Evolutionary conservation across 192 early-diverging fungal genomes (phyloP), one percentile per base, ranked within the genome.

Genomic region (Entophlyctis luteolus): DNA sequence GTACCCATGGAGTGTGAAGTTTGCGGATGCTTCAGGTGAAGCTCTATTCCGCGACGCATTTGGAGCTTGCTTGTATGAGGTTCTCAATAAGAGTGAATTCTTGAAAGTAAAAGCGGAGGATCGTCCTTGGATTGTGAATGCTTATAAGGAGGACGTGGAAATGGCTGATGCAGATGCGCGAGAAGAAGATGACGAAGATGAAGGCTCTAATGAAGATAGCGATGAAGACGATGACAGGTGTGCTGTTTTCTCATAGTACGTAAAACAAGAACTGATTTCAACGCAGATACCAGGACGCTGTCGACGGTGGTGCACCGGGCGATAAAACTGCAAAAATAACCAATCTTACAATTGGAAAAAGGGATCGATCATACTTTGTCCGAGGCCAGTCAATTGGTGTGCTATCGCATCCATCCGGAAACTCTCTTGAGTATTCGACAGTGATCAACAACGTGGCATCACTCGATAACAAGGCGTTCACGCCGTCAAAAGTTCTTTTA

Each of bases 371-470:
- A 10, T 95, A 92, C 77, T 90, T 95, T 23, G 87, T 95, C 14
- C 90, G 93, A 32, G 95, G 95, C 28, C 81, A 86, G 75, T 84
- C 83, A 38, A 93, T 98, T 67, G 93, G 95, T 4, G 93, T 98
- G 8, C 92, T 95, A 65, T 84, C 79, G 66, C 90, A 94, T 72
- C 83, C 81, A 1, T 81, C 84, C 66, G 79, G 82, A 67, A 88
- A 91, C 68, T 77, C 80, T 16, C 74, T 98, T 31, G 79, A 89
- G 55, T 92, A 90, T 70, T 72, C 80, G 20, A 91, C 91, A n/a
- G 85, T 87, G 0, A 94, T 98, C 75, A 88, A 84, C 55, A 86
- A 84, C 52, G 71, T 98, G 20, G 73, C 73, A 16, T 79, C 84
- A 60, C 75, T 82, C 32, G 76, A 75, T 34, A 88, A 88, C 22